These are phyloP conservation scores for Magnolia changhungtana DNA, from an alignment of 164 flowering plant species.

Conservation along the genomic window DNA sequence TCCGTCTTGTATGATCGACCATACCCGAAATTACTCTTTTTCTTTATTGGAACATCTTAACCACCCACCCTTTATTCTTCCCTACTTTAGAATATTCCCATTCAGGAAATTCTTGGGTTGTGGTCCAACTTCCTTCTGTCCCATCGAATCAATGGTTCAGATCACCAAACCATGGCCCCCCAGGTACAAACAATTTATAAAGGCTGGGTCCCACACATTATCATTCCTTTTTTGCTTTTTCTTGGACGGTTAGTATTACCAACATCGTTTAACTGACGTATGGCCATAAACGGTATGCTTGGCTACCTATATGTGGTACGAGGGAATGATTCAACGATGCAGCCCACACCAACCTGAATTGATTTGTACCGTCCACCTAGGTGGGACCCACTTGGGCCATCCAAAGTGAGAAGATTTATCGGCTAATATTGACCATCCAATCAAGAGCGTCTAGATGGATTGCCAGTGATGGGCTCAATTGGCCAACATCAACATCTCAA, in stretches of 20 bases:
- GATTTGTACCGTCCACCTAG: too few species aligned
- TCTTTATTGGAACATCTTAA: background rate
- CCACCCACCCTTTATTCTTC: background rate
- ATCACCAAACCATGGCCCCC: background rate
- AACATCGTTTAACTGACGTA: background rate
- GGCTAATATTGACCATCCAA: too few species aligned
- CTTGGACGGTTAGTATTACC: background rate
- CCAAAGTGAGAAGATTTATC: too few species aligned
- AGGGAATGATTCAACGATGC: background rate
- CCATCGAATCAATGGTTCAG: background rate
- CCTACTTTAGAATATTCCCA: background rate
- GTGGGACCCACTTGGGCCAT: too few species aligned
- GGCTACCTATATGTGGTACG: background rate
- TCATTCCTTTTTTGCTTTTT: background rate
- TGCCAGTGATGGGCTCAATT: too few species aligned
- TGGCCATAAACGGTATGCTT: background rate
- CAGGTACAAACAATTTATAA: background rate
- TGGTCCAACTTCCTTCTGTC: background rate
- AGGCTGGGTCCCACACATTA: background rate
- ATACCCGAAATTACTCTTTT: background rate
- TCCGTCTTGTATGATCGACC: background rate
- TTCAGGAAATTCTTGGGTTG: background rate
- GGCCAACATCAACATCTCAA: too few species aligned
- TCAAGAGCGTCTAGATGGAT: too few species aligned
- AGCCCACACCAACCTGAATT: background rate